phyloP scores from a whole-genome alignment of 2,329 filamentous ascomycete genomes.

The Fusarium pininemorale region DNA sequence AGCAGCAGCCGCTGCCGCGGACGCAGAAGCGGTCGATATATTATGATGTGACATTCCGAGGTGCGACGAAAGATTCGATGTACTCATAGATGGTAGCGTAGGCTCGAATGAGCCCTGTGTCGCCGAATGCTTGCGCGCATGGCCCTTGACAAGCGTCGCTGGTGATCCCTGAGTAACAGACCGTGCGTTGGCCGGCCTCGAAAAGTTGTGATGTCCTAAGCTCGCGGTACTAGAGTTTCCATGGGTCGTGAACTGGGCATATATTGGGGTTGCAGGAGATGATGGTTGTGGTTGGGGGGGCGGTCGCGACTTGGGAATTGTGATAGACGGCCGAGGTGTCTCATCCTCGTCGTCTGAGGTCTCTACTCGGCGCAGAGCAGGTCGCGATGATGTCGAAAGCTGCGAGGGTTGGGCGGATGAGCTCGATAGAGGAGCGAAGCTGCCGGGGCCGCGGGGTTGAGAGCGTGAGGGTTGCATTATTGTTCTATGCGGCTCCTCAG shows the following conservation, averaged over 20 bases:
- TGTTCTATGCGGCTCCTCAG: slow-evolving; percentile 38
- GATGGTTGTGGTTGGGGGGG: slow-evolving; percentile 42
- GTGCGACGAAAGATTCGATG: slow-evolving; percentile 63
- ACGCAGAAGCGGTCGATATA: slow-evolving; percentile 19
- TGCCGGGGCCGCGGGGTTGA: slow-evolving; percentile 60
- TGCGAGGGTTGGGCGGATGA: slow-evolving; percentile 44
- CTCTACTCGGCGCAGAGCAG: slow-evolving; percentile 48
- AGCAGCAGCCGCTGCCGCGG: slow-evolving; percentile 35
- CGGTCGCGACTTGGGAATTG: slow-evolving; percentile 58
- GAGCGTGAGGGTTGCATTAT: slow-evolving; percentile 61
- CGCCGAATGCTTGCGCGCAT: slow-evolving; percentile 74
- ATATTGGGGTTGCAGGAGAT: slow-evolving; percentile 56
- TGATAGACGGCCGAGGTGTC: slow-evolving; percentile 47
- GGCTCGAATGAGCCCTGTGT: slow-evolving; percentile 82
- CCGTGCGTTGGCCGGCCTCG: slow-evolving; percentile 58
- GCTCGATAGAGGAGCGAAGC: slow-evolving; percentile 63
- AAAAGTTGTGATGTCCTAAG: slow-evolving; percentile 61
- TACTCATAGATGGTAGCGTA: slow-evolving; percentile 70
- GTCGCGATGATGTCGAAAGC: slow-evolving; percentile 42
- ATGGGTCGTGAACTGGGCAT: slow-evolving; percentile 58
- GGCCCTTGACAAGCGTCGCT: slow-evolving; percentile 49
- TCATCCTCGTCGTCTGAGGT: slow-evolving; percentile 43
- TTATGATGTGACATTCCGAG: slow-evolving; percentile 54
- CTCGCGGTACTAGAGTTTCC: slow-evolving; percentile 58
- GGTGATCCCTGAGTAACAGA: slow-evolving; percentile 44